Percentiles rank a stretch among this genome's conserved stretches.
Conservation (phyloP, 352 stramenopile species). For the Globisporangium camurandrum region DNA sequence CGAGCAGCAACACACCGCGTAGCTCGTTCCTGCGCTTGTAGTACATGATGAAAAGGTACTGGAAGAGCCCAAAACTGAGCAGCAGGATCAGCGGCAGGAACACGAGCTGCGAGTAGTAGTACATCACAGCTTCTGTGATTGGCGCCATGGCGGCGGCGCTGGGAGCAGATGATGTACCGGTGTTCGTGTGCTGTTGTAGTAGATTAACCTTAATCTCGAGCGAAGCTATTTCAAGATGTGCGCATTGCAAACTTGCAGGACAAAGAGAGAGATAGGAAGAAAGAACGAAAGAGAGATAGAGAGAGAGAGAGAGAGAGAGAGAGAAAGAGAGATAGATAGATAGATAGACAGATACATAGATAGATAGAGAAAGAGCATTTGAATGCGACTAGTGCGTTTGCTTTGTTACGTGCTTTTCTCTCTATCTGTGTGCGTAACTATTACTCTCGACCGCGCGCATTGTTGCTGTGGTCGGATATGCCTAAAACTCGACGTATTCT, state of each 20-base stretch:
- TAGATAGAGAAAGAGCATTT: no score
- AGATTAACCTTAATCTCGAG: background rate
- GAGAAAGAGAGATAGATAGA: no score
- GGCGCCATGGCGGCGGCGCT: background rate
- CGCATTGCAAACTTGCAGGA: background rate
- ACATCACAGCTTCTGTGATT: constrained; percentile 2
- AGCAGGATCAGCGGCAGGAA: constrained; percentile 21
- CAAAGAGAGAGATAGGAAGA: no score
- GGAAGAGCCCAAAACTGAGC: constrained; percentile 29
- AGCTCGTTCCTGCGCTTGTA: constrained; percentile 14
- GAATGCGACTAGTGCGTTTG: no score
- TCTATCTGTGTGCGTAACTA: no score
- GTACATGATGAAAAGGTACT: constrained; percentile 30
- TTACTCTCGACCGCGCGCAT: no score
- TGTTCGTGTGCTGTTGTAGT: background rate
- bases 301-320: no score
- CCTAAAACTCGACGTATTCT: no score
- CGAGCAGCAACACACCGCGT: constrained; percentile 8
- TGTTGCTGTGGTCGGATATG: no score
- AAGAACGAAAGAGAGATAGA: no score
- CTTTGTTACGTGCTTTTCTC: no score
- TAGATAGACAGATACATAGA: no score
- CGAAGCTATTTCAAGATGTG: background rate
- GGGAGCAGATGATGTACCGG: background rate
- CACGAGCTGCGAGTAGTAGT: constrained; percentile 1